Percentiles rank a stretch among this genome's conserved stretches.
These are phyloP conservation scores for Elsinoe fawcettii DNA, from an alignment of 2,329 filamentous ascomycete genomes.

Conservation along the genomic window DNA sequence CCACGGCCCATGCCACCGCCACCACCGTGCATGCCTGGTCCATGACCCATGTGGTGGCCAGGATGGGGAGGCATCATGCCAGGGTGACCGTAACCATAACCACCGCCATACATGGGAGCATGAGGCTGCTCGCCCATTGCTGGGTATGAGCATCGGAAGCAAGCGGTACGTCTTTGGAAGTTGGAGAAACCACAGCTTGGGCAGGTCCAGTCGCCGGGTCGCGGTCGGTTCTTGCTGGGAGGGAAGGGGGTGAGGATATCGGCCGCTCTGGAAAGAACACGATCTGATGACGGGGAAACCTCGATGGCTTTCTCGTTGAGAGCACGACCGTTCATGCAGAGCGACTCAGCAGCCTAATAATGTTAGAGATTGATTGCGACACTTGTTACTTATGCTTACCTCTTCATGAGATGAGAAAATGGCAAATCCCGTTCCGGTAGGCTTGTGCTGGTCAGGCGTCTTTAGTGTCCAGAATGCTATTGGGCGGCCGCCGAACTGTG, in stretches of 20 bases:
- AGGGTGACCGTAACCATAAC: conserved; percentile 56
- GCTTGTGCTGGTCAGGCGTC: conserved; percentile 97
- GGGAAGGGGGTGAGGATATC: conserved; percentile 97
- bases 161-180: conserved; percentile 96
- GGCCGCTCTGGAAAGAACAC: conserved; percentile 87
- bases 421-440: conserved; percentile 95
- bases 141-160: conserved; percentile 99
- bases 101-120: conserved; percentile 57
- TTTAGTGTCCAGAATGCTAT: conserved; percentile 99
- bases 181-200: conserved; percentile 98
- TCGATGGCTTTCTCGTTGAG: conserved; percentile 99
- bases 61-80: conserved; percentile 67
- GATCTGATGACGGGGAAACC: conserved; percentile 93
- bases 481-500: conserved; percentile 91
- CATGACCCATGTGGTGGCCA: conserved; percentile 29
- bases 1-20: conserved; percentile 45
- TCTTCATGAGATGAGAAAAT: conserved; percentile 99
- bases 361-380: conserved; percentile 13
- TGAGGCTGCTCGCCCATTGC: conserved; percentile 72
- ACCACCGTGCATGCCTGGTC: conserved; percentile 59
- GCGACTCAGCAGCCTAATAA: conserved; percentile 78
- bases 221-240: conserved; percentile 94
- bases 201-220: conserved; percentile 97
- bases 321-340: conserved; percentile 98
- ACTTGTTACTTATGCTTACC: conserved; percentile 49